phyloP scores from a whole-genome alignment of 306 rosid species.

The Potentilla sterilis region DNA sequence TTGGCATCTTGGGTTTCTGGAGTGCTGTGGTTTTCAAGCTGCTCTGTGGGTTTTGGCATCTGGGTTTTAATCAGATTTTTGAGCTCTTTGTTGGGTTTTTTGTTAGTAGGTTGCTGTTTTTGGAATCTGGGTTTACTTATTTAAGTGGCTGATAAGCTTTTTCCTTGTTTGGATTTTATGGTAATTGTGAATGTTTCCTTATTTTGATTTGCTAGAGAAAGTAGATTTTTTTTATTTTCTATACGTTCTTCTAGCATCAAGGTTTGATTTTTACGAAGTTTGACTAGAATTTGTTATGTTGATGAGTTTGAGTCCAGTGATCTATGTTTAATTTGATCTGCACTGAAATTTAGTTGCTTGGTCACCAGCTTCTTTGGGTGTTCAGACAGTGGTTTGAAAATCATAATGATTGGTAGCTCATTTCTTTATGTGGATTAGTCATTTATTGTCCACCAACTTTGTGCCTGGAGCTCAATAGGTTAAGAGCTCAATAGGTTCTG shows the following conservation, averaged over 20 bases:
- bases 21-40: conserved; percentile 3
- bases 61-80: conserved; percentile 15
- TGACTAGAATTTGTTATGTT: not conserved
- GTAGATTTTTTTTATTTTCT: not conserved
- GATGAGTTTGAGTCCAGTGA: conserved; percentile 9
- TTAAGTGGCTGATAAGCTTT: no score
- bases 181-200: not conserved
- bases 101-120: not conserved
- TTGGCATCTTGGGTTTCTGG: conserved; percentile 16
- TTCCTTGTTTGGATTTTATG: conserved; percentile 17
- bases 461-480: not conserved
- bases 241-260: not conserved
- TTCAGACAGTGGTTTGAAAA: conserved; percentile 9
- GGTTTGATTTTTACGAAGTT: conserved; percentile 8
- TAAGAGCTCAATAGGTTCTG: not conserved
- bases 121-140: conserved; percentile 17
- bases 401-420: not conserved
- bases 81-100: not conserved
- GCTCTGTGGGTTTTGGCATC: conserved; percentile 5
- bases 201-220: not conserved
- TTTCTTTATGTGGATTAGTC: conserved; percentile 5
- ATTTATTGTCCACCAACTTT: conserved; percentile 18
- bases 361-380: not conserved
- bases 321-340: conserved; percentile 17
- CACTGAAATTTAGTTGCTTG: not conserved